These are phyloP conservation scores for Panus rudis DNA, from an alignment of 768 basidiomycete species.

Conservation along the genomic window DNA sequence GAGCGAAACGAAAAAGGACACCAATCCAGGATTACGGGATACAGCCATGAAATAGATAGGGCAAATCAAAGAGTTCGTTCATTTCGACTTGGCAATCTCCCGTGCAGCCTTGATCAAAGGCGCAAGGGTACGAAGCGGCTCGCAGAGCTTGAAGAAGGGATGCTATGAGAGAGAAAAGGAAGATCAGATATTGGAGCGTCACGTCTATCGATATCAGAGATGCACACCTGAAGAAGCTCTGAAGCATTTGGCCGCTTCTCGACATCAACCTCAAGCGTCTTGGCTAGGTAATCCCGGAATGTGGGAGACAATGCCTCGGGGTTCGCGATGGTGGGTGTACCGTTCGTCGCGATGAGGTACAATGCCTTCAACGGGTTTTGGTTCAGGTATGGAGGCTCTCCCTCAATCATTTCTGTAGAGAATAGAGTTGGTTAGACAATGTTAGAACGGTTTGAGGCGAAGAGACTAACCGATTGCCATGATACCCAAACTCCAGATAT, in stretches of 20 bases:
- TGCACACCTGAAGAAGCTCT: conserved; percentile 64
- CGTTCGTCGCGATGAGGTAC: conserved; percentile 97
- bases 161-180: conserved; percentile 44
- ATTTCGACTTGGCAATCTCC: conserved; percentile 68
- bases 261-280: conserved; percentile 88
- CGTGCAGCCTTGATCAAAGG: conserved; percentile 91
- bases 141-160: conserved; percentile 81
- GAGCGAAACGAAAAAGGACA: too few species aligned
- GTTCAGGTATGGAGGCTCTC: conserved; percentile 92
- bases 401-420: conserved; percentile 89
- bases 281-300: conserved; percentile 86
- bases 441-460: neutral
- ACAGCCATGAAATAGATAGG: too few species aligned
- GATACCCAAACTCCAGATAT: conserved; percentile 95
- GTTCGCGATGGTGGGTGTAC: conserved; percentile 93
- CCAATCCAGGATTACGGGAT: too few species aligned
- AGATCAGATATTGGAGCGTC: neutral
- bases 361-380: conserved; percentile 96
- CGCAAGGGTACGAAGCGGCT: conserved; percentile 78
- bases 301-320: conserved; percentile 67
- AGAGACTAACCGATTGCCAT: conserved; percentile 78
- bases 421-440: conserved; percentile 4
- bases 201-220: neutral
- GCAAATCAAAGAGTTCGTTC: conserved; percentile 8
- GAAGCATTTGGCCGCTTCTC: conserved; percentile 89